These are phyloP conservation scores for Saccharomycopsis crataegensis DNA, from an alignment of 1,139 yeast species.

Conservation along the genomic window DNA sequence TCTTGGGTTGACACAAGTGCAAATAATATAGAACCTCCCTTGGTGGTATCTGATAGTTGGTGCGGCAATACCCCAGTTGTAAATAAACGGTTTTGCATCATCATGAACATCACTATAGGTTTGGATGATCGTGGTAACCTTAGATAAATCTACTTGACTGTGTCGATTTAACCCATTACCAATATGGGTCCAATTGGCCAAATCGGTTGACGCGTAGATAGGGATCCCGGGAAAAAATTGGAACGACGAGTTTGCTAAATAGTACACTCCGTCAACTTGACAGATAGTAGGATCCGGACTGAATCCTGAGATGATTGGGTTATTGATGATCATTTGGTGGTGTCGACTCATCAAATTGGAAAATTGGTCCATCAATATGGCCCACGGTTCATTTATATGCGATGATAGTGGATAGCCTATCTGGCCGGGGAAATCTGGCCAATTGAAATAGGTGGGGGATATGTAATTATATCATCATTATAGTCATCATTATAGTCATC, in stretches of 20 bases:
- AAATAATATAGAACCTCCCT: constrained; percentile 10
- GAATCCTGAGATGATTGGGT: constrained; percentile 11
- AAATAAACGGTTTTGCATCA: constrained; percentile 10
- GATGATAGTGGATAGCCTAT: no score
- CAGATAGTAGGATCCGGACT: constrained; percentile 11
- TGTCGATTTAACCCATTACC: constrained; percentile 12
- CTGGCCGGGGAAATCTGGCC: no score
- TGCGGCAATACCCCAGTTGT: constrained; percentile 15
- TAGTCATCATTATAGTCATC: no score
- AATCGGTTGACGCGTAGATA: constrained; percentile 5
- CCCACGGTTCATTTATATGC: no score
- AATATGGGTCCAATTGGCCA: constrained; percentile 13
- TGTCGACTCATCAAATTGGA: no score
- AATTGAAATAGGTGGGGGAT: no score
- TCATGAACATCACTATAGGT: constrained; percentile 6
- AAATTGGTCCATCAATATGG: no score
- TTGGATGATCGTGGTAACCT: constrained; percentile 7
- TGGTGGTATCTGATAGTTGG: constrained; percentile 13
- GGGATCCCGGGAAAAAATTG: constrained; percentile 15
- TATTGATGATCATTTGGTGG: background rate
- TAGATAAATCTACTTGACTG: constrained; percentile 4
- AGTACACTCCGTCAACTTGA: constrained; percentile 3
- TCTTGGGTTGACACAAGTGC: constrained; percentile 13
- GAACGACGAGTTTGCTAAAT: constrained; percentile 10
- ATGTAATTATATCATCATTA: no score